A percentile compares a stretch with the other conserved stretches of the same genome.
These are phyloP conservation scores for Phylloporus scabripes DNA, from an alignment of 768 basidiomycete species.

Conservation along the genomic window DNA sequence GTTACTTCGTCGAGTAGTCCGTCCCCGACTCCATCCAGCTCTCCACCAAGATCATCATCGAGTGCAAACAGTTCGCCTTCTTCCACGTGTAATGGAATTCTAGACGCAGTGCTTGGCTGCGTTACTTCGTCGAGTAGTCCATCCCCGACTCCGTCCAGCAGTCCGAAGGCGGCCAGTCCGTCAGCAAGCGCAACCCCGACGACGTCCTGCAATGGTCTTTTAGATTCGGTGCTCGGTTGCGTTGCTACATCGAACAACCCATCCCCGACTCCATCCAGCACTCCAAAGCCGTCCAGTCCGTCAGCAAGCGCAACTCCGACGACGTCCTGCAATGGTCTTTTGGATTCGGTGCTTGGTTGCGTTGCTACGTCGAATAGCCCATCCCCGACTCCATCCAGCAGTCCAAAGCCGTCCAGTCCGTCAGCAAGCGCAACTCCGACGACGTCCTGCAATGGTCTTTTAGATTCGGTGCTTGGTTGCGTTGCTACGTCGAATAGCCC, in stretches of 20 bases:
- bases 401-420: constrained; percentile 5
- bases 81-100: neutral
- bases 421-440: neutral
- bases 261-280: constrained; percentile 1
- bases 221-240: too few species aligned
- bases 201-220: neutral
- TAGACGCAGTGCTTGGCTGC: constrained; percentile 7
- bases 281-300: neutral
- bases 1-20: neutral
- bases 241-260: too few species aligned
- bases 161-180: neutral
- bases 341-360: too few species aligned
- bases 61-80: neutral
- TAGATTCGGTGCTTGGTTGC: constrained; percentile 13
- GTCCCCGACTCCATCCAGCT: constrained; percentile 1
- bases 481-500: neutral
- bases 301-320: neutral
- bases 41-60: constrained; percentile 1
- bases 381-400: neutral
- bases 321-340: too few species aligned
- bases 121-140: neutral
- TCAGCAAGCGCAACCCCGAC: neutral
- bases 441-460: neutral
- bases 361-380: neutral
- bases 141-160: constrained; percentile 1